A percentile compares a stretch with the other conserved stretches of the same genome.
Evolutionary conservation across 768 basidiomycete genomes (phyloP).

Genomic region (Polyporus arcularius): DNA sequence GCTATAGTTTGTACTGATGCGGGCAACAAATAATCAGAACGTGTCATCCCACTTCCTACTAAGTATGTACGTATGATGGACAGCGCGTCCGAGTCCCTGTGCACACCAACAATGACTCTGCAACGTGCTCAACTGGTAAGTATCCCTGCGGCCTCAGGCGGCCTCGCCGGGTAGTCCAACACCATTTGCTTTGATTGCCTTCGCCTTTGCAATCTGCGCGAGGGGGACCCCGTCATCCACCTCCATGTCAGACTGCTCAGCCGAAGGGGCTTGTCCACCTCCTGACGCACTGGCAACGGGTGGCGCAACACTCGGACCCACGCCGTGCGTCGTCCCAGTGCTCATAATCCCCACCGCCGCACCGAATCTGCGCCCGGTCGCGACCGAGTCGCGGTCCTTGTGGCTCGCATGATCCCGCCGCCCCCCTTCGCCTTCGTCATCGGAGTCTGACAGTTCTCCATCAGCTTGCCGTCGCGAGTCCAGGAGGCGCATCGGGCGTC

Average conservation of each 20-base stretch:
- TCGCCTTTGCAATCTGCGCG: conserved; percentile 13
- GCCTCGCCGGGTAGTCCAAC: neutral
- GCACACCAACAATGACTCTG: no score
- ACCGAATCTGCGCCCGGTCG: conserved; percentile 50
- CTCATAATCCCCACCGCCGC: conserved; percentile 73
- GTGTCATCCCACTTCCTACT: no score
- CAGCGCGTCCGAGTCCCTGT: no score
- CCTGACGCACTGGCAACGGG: conserved; percentile 16
- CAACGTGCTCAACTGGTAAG: no score
- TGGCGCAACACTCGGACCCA: conserved; percentile 70
- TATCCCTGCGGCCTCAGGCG: no score
- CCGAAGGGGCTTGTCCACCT: conserved; percentile 1
- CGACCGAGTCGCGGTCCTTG: conserved; percentile 47
- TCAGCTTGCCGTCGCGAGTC: conserved; percentile 84
- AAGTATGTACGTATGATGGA: no score
- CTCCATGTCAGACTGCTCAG: conserved; percentile 33
- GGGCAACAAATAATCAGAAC: no score
- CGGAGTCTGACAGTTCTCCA: conserved; percentile 93
- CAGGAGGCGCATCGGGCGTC: conserved; percentile 73
- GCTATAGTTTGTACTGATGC: no score
- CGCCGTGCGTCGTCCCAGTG: conserved; percentile 66
- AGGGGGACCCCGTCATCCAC: conserved; percentile 31
- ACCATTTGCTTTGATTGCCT: conserved; percentile 4
- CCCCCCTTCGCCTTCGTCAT: conserved; percentile 93
- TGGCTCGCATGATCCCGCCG: conserved; percentile 68